phyloP scores from a whole-genome alignment of 2,329 filamentous ascomycete genomes.

The Monosporascus sp. region DNA sequence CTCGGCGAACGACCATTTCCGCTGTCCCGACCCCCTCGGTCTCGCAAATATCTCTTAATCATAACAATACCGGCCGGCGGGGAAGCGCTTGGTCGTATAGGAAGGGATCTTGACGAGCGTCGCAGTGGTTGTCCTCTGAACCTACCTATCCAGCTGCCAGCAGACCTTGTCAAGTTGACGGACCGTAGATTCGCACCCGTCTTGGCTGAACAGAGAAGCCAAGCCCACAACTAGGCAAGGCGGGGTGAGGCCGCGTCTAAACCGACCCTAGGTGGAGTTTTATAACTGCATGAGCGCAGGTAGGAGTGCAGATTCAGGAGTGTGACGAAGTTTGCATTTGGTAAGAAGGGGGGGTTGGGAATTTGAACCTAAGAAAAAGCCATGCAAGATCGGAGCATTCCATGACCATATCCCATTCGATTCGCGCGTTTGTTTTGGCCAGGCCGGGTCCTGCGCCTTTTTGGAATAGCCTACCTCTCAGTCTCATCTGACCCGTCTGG shows the following conservation, averaged over 20 bases:
- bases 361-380: neutral
- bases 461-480: neutral
- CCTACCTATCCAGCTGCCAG: neutral
- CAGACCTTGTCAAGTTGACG: neutral
- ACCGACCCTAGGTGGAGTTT: neutral
- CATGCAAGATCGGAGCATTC: neutral
- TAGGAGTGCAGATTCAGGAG: neutral
- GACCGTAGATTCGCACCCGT: neutral
- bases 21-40: slow-evolving; percentile 1
- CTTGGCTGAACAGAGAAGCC: neutral
- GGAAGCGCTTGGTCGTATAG: too few species aligned
- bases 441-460: neutral
- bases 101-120: too few species aligned
- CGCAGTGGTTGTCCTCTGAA: too few species aligned
- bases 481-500: neutral
- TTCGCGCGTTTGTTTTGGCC: neutral
- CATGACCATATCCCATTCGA: neutral
- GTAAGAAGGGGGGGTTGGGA: neutral
- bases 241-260: neutral
- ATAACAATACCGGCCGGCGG: neutral
- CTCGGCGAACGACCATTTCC: neutral
- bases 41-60: neutral
- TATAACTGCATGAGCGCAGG: neutral
- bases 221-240: neutral
- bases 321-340: neutral